A percentile compares a stretch with the other conserved stretches of the same genome.
Evolutionary conservation across 225 moss, liverwort and hornwort species (phyloP).

Genomic region (Ulota crispa): DNA sequence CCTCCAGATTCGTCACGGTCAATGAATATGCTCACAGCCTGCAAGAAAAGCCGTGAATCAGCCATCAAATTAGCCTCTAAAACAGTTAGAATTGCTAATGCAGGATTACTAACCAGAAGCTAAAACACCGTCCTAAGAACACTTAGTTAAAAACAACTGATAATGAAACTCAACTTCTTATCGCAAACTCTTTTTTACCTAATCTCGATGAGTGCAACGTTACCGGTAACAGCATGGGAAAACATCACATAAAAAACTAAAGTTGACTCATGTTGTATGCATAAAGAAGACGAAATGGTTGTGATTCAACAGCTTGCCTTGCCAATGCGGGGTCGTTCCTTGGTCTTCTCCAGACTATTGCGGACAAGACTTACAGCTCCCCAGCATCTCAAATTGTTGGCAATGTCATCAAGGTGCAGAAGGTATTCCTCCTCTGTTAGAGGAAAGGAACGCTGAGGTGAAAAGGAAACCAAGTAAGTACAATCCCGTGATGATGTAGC

Average conservation of each 20-base stretch:
- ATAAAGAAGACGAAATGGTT: not conserved
- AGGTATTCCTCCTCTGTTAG: constrained; percentile 97
- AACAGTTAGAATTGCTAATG: constrained; percentile 7
- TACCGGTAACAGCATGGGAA: not conserved
- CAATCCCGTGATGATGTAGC: not conserved
- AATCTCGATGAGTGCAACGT: not conserved
- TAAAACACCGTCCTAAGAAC: not conserved
- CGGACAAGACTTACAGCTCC: constrained; percentile 89
- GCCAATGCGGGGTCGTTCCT: constrained; percentile 95
- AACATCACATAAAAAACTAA: not conserved
- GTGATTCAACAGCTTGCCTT: constrained; percentile 53
- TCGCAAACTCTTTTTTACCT: not conserved
- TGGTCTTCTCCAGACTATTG: constrained; percentile 82
- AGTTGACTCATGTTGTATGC: not conserved
- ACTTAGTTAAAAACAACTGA: not conserved
- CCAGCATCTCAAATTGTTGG: constrained; percentile 89
- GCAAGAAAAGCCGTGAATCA: constrained; percentile 23
- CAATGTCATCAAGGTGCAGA: constrained; percentile 85
- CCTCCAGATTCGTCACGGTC: constrained; percentile 87
- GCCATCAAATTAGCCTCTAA: constrained; percentile 21
- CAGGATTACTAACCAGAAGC: not conserved
- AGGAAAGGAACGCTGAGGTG: constrained; percentile 85
- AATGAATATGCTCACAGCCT: constrained; percentile 98
- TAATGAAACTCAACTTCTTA: not conserved
- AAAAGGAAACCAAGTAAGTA: constrained; percentile 26